phyloP scores from a whole-genome alignment of 1,139 yeast species.

The Saccharomyces hybrid region DNA sequence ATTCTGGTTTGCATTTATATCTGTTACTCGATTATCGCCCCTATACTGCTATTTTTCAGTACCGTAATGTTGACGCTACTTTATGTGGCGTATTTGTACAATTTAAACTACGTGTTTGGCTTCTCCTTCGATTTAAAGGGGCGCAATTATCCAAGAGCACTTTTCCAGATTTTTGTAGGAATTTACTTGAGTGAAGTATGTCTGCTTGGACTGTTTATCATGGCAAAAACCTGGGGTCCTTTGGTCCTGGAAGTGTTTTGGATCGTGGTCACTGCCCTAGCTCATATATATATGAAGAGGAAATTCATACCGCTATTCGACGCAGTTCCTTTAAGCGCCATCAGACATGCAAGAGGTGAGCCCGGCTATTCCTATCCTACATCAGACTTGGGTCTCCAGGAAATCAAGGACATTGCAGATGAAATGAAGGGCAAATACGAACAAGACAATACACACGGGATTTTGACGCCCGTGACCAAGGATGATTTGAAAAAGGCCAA shows the following conservation, averaged over 20 bases:
- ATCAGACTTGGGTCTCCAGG: conserved; percentile 56
- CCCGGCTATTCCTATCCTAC: conserved; percentile 36
- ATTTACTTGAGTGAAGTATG: conserved; percentile 61
- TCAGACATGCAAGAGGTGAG: conserved; percentile 52
- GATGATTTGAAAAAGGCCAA: conserved; percentile 33
- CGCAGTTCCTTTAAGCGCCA: conserved; percentile 68
- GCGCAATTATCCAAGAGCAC: conserved; percentile 55
- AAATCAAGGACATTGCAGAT: conserved; percentile 47
- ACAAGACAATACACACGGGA: conserved; percentile 17
- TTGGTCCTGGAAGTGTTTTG: conserved; percentile 54
- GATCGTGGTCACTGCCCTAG: conserved; percentile 43
- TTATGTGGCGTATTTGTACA: conserved; percentile 57
- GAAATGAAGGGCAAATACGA: conserved; percentile 32
- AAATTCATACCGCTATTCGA: conserved; percentile 56
- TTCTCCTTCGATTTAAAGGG: conserved; percentile 58
- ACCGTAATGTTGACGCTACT: conserved; percentile 51
- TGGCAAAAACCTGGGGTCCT: conserved; percentile 68
- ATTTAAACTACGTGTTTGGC: conserved; percentile 46
- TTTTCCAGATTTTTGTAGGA: conserved; percentile 60
- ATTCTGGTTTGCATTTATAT: conserved; percentile 65
- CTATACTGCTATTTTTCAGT: conserved; percentile 60
- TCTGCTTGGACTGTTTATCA: conserved; percentile 58
- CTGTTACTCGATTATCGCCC: conserved; percentile 70
- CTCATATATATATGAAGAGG: conserved; percentile 51
- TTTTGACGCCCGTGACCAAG: conserved; percentile 30